Conservation (phyloP, 768 basidiomycete genomes). For the Stropharia rugosoannulata region DNA sequence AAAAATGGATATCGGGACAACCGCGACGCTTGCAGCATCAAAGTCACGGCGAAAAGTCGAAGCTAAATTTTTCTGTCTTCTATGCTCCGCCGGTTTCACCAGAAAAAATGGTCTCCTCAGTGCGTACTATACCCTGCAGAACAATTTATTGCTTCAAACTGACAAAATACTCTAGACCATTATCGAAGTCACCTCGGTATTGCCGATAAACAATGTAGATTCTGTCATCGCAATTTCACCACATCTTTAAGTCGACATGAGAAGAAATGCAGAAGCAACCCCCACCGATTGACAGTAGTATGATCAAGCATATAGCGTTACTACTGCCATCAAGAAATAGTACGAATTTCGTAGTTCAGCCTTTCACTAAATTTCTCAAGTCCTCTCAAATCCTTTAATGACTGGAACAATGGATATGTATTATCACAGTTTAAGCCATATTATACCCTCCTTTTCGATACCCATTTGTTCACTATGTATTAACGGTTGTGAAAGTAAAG, state of each 20-base stretch:
- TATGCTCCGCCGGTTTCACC: conserved; percentile 23
- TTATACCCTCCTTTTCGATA: too few relatives aligned
- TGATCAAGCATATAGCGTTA: neutral
- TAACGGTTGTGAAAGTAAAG: too few relatives aligned
- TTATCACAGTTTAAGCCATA: too few relatives aligned
- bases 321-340: too few relatives aligned
- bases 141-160: neutral
- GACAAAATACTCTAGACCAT: conserved; percentile 5
- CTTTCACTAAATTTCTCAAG: too few relatives aligned
- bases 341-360: too few relatives aligned
- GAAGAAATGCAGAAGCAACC: conserved; percentile 16
- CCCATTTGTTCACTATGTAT: too few relatives aligned
- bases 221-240: conserved; percentile 13
- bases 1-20: conserved; percentile 16
- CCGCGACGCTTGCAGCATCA: conserved; percentile 16
- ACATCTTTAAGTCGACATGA: conserved; percentile 14
- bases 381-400: too few relatives aligned
- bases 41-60: conserved; percentile 15
- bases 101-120: conserved; percentile 26
- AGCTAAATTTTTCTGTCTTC: conserved; percentile 21
- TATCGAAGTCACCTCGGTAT: conserved; percentile 18
- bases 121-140: conserved; percentile 5
- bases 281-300: neutral
- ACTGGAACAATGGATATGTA: too few relatives aligned
- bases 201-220: conserved; percentile 14